Evolutionary conservation across 805 yeast genomes (phyloP).

Genomic region (Saturnispora kantuleensis): DNA sequence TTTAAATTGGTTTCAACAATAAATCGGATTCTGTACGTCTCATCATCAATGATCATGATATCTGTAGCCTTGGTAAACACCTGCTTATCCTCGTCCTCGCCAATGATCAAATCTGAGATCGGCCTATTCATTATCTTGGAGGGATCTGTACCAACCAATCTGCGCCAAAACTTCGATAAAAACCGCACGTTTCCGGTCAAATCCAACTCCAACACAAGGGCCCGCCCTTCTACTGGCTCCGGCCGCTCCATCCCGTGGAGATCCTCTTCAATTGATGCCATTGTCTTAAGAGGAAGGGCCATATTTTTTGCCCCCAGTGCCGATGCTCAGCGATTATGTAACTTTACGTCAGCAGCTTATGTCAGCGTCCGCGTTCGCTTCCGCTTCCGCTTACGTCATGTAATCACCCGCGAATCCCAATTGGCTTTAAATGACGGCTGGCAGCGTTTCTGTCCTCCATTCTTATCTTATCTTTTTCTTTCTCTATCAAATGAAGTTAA

Average conservation of each 20-base stretch:
- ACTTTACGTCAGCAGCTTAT: neutral
- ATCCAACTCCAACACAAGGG: conserved; percentile 77
- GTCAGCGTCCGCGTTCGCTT: too few relatives aligned
- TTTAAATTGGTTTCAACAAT: conserved; percentile 32
- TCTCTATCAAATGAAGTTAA: conserved; percentile 12
- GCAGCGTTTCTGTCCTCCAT: conserved; percentile 1
- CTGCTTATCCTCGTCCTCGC: conserved; percentile 50
- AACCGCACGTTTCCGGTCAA: conserved; percentile 70
- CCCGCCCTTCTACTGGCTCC: conserved; percentile 15
- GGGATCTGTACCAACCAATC: conserved; percentile 59
- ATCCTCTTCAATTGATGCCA: neutral
- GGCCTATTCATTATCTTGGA: conserved; percentile 46
- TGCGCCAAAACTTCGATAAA: conserved; percentile 69
- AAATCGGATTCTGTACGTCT: conserved; percentile 69
- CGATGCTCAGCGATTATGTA: neutral
- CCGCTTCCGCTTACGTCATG: neutral
- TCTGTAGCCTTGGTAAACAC: conserved; percentile 64
- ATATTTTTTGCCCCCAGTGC: neutral
- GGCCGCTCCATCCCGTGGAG: neutral
- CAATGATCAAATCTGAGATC: conserved; percentile 54
- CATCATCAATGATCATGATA: conserved; percentile 63
- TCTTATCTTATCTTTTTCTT: neutral
- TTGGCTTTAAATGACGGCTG: neutral
- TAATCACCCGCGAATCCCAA: neutral
- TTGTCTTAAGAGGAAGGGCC: neutral